Evolutionary conservation across 1,139 yeast genomes (phyloP).

Genomic region (Geotrichum cucujoidarum): DNA sequence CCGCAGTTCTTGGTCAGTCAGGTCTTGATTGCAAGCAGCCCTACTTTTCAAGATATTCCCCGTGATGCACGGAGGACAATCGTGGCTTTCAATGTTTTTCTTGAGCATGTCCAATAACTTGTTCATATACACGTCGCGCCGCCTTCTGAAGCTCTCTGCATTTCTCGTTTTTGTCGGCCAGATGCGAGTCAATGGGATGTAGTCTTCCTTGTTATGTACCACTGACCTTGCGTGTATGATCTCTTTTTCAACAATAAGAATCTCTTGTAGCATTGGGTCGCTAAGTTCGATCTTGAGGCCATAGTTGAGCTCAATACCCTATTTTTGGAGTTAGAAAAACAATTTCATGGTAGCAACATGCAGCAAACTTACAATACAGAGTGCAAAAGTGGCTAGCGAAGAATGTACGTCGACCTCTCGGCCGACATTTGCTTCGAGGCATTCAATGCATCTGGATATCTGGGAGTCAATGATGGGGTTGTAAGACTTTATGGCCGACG

Average conservation of each 20-base stretch:
- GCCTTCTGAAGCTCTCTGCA: constrained; percentile 33
- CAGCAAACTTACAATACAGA: constrained; percentile 33
- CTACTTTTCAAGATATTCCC: constrained; percentile 40
- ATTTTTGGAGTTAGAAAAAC: constrained; percentile 1
- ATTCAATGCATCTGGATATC: constrained; percentile 31
- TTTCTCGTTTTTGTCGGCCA: constrained; percentile 33
- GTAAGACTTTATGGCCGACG: constrained; percentile 33
- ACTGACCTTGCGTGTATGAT: constrained; percentile 63
- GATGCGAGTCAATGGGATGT: constrained; percentile 42
- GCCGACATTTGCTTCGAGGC: constrained; percentile 9
- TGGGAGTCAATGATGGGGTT: constrained; percentile 45
- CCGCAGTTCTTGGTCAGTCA: constrained; percentile 46
- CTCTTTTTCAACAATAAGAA: constrained; percentile 57
- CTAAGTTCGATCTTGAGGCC: constrained; percentile 48
- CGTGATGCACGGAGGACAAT: constrained; percentile 42
- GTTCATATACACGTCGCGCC: constrained; percentile 55
- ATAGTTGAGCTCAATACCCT: constrained; percentile 53
- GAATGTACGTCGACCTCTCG: constrained; percentile 43
- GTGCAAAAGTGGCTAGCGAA: constrained; percentile 49
- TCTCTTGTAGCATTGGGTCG: constrained; percentile 46
- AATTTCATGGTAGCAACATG: too few species aligned
- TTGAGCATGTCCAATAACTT: constrained; percentile 33
- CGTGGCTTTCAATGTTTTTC: constrained; percentile 28
- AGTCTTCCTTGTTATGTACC: constrained; percentile 57
- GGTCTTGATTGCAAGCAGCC: constrained; percentile 14